Evolutionary conservation across 1,139 yeast species (phyloP).

Genomic region (Sugiyamaella castrensis): DNA sequence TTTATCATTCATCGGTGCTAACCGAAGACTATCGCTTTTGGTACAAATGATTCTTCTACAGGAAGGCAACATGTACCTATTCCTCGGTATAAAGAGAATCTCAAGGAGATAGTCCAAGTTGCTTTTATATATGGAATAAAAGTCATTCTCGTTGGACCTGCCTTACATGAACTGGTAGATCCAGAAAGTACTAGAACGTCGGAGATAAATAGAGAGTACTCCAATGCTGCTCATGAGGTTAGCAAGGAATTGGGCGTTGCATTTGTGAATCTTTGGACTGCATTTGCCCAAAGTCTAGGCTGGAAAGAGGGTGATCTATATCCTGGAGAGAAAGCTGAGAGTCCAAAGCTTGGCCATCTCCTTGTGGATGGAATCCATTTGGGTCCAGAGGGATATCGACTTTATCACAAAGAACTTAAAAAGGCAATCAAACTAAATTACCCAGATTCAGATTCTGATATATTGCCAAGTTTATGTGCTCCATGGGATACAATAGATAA

Average conservation of each 20-base stretch:
- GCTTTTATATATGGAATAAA: slow-evolving; percentile 44
- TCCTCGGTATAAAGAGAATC: slow-evolving; percentile 48
- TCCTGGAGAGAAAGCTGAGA: slow-evolving; percentile 24
- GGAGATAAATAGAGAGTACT: slow-evolving; percentile 46
- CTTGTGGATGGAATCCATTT: slow-evolving; percentile 68
- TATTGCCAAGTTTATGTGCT: slow-evolving; percentile 17
- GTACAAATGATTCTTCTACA: slow-evolving; percentile 67
- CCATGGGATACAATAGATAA: slow-evolving; percentile 33
- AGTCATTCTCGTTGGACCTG: slow-evolving; percentile 62
- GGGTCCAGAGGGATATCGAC: slow-evolving; percentile 55
- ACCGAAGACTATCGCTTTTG: slow-evolving; percentile 55
- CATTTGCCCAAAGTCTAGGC: slow-evolving; percentile 37
- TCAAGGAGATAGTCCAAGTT: slow-evolving; percentile 42
- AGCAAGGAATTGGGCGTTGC: slow-evolving; percentile 49
- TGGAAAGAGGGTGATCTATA: slow-evolving; percentile 28
- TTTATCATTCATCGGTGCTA: no score
- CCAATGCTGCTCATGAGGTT: slow-evolving; percentile 47
- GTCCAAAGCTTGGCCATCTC: slow-evolving; percentile 29
- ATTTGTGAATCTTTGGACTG: slow-evolving; percentile 52
- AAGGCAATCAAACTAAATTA: slow-evolving; percentile 13
- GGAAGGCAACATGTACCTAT: slow-evolving; percentile 55
- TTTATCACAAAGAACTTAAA: slow-evolving; percentile 28
- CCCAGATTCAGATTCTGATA: slow-evolving; percentile 10
- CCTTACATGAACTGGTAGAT: slow-evolving; percentile 43
- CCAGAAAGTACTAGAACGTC: slow-evolving; percentile 39